These are phyloP conservation scores for Trametes pubescens DNA, from an alignment of 1,284 basidiomycete genomes.

Conservation along the genomic window DNA sequence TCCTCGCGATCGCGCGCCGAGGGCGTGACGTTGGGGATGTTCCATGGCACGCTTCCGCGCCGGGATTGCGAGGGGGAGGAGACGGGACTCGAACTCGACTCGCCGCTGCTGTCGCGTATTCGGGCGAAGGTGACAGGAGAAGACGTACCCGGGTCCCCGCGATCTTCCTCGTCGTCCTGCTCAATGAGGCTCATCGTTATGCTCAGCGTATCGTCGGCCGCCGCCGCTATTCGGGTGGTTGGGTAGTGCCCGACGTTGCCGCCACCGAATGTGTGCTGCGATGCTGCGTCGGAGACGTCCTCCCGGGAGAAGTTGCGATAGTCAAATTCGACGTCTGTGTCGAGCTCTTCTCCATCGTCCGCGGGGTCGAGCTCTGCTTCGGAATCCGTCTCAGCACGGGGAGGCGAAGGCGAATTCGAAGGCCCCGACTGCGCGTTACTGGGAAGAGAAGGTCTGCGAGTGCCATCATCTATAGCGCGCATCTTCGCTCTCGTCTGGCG, in stretches of 20 bases:
- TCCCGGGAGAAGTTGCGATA: slow-evolving; percentile 34
- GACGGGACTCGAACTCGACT: slow-evolving; percentile 25
- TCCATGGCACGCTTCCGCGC: slow-evolving; percentile 40
- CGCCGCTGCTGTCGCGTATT: slow-evolving; percentile 31
- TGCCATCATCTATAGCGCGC: slow-evolving; percentile 57
- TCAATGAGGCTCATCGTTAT: slow-evolving; percentile 36
- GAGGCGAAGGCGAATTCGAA: slow-evolving; percentile 23
- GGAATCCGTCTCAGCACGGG: slow-evolving; percentile 26
- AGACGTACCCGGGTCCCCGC: slow-evolving; percentile 39
- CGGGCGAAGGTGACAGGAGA: slow-evolving; percentile 39
- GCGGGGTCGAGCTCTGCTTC: slow-evolving; percentile 37
- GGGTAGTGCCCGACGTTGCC: slow-evolving; percentile 35
- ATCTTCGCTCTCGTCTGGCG: slow-evolving; percentile 50
- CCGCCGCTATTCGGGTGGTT: slow-evolving; percentile 9
- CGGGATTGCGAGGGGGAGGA: slow-evolving; percentile 29
- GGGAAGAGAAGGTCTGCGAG: slow-evolving; percentile 53
- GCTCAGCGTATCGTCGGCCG: slow-evolving; percentile 44
- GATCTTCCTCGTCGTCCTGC: slow-evolving; percentile 49
- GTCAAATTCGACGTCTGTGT: slow-evolving; percentile 50
- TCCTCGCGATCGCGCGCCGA: slow-evolving; percentile 39
- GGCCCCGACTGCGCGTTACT: slow-evolving; percentile 41
- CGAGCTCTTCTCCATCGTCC: slow-evolving; percentile 41
- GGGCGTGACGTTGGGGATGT: slow-evolving; percentile 27
- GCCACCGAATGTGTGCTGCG: slow-evolving; percentile 57
- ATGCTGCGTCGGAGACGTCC: slow-evolving; percentile 53